Base-by-base conservation (phyloP, 2,329 filamentous ascomycete genomes). In the Endothia cerciana region DNA sequence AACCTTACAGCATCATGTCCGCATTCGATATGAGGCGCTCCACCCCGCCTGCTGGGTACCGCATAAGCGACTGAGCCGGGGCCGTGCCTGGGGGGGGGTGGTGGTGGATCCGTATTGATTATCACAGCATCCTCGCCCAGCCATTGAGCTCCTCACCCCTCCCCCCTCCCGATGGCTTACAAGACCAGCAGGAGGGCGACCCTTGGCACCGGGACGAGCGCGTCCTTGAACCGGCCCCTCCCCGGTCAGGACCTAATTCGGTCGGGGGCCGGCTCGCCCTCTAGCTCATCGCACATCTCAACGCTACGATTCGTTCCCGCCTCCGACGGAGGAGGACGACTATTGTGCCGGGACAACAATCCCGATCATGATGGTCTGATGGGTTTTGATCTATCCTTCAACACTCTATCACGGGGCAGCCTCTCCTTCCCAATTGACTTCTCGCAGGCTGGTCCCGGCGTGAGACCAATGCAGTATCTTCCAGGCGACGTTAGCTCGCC, bases 401-500 rank as follows among this genome's bases (percentile, higher is more conserved):
- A 55, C 17, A 38, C 36, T 58, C 22, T 58, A 43, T 60, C 28
- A 59, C n/a, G 60, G 38, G 11, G 43, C 60, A 43, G 11, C 60
- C 38, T 57, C 43, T 58, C 51, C 51, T 57, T 43, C 30, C 60
- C 59, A 28, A 58, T 65, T 65, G 56, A 68, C 56, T 43, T 51
- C 38, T 25, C 57, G 55, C 33, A 47, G 62, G 22, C 51, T 58
- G 43, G 41, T 8, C 55, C 64, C 45, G 53, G 57, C 64, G 43
- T 63, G 51, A 61, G 30, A 19, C 55, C 45, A 58, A 63, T 65
- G 64, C 66, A 66, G 33, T 58, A 25, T 55, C 47, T 43, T 62
- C 58, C 66, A 55, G 53, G 60, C 30, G 56, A 63, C 60, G 60
- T 63, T 68, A 63, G 66, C 55, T 47, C 64, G 49, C 47, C 49